These are phyloP conservation scores for Licmophora abbreviata DNA, from an alignment of 108 stramenopile genomes.

Conservation along the genomic window DNA sequence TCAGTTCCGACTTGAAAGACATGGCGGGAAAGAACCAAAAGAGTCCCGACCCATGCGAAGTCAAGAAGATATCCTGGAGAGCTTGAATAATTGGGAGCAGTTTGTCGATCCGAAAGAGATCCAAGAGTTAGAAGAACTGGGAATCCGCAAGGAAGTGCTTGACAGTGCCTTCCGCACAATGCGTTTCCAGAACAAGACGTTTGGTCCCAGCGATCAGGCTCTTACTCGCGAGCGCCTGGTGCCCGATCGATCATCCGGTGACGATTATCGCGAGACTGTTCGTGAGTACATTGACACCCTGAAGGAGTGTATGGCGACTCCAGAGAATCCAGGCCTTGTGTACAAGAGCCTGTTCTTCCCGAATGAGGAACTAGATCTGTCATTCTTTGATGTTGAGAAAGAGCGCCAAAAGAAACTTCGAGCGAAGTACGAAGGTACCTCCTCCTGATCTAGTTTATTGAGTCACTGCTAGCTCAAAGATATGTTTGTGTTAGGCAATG, in stretches of 20 bases:
- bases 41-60: conserved; percentile 47
- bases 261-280: conserved; percentile 31
- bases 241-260: conserved; percentile 39
- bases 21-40: conserved; percentile 8
- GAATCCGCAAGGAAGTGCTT: conserved; percentile 50
- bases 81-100: conserved; percentile 72
- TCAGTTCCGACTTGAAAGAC: too few relatives aligned
- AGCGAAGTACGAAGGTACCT: too few relatives aligned
- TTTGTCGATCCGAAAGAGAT: conserved; percentile 72
- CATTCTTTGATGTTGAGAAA: too few relatives aligned
- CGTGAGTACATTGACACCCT: conserved; percentile 32
- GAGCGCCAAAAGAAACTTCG: too few relatives aligned
- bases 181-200: conserved; percentile 63
- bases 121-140: conserved; percentile 36
- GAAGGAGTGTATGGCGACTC: conserved; percentile 26
- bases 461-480: too few relatives aligned
- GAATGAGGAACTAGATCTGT: conserved; percentile 24
- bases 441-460: too few relatives aligned
- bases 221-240: conserved; percentile 51
- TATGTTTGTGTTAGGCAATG: too few relatives aligned
- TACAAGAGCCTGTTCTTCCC: conserved; percentile 58
- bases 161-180: conserved; percentile 59
- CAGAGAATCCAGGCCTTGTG: conserved; percentile 54
- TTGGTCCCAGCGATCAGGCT: conserved; percentile 61
- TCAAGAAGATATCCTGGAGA: conserved; percentile 56